These are phyloP conservation scores for Plantago elongata DNA, from an alignment of 257 asterid genomes.

Conservation along the genomic window DNA sequence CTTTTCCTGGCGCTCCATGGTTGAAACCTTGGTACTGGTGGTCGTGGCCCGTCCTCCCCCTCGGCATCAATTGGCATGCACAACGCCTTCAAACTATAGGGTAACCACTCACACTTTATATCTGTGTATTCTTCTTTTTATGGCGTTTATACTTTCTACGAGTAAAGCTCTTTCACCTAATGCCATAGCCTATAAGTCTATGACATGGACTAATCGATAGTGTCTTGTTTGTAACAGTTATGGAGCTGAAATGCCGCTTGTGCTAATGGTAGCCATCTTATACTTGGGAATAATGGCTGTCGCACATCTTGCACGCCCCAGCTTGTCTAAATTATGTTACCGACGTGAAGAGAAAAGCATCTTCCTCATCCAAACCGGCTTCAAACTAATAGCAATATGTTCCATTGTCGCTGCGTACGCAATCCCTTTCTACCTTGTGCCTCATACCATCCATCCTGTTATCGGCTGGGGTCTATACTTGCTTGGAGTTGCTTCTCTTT, in stretches of 20 bases:
- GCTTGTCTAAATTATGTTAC: constrained; percentile 61
- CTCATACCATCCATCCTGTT: constrained; percentile 73
- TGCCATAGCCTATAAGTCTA: not conserved
- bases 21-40: constrained; percentile 98
- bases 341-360: constrained; percentile 67
- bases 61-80: constrained; percentile 81
- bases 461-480: constrained; percentile 80
- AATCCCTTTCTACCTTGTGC: constrained; percentile 65
- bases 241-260: constrained; percentile 59
- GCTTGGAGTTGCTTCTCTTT: constrained; percentile 59
- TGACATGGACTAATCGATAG: constrained; percentile 6
- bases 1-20: constrained; percentile 89
- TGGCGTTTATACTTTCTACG: no score
- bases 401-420: constrained; percentile 64
- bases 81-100: constrained; percentile 72
- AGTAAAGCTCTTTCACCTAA: not conserved
- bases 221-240: constrained; percentile 39
- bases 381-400: constrained; percentile 65
- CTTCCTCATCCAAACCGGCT: constrained; percentile 48
- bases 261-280: constrained; percentile 43
- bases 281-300: constrained; percentile 60
- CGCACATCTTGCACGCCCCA: constrained; percentile 75
- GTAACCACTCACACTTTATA: constrained; percentile 25
- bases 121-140: not conserved
- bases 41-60: constrained; percentile 94